Base-by-base conservation (phyloP, 495 filamentous ascomycete genomes). In the Penicillium steckii region DNA sequence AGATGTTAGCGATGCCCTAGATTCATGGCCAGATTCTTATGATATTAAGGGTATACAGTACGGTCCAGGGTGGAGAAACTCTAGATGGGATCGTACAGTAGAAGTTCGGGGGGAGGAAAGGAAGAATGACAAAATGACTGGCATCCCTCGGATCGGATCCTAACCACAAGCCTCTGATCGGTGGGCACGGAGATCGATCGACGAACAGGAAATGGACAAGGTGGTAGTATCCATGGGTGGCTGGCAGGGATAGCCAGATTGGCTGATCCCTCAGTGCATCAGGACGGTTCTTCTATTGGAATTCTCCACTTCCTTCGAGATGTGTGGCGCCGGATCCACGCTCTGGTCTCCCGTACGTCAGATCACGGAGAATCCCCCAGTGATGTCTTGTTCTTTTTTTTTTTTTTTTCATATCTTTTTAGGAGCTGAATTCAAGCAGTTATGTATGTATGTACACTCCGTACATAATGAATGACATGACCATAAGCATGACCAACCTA, bases 231-330 rank as follows among this genome's bases (percentile, higher is more conserved):
- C 59, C 55, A 37, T 62, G 59, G 56, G 29, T 45, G 15, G 33
- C 41, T 53, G 59, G 43, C 56, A 59, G 53, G 59, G 62, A 57
- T 62, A 17, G 18, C 15, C 2, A 43, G 22, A 19, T 44, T 27
- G 35, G 45, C 41, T 33, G 55, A 65, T 65, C 59, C 44, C 53
- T 49, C 55, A 23, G 46, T 13, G 42, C n/a, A 37, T 13, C n/a
- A 15, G 33, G 33, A 48, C 52, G 55, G 53, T 65, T 65, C 61
- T 57, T 62, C 55, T 59, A 56, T 59, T 48, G 22, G 19, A 22
- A 23, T 22, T 43, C 60, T 55, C 60, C 56, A 63, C 62, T 65
- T 65, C 29, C 61, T 59, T 64, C 59, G 55, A 64, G 57, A 58
- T 53, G 41, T 53, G 55, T 53, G 50, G 50, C 55, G 49, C 40